phyloP scores from a whole-genome alignment of 192 early-diverging fungal species.

The Linnemannia schmuckeri region DNA sequence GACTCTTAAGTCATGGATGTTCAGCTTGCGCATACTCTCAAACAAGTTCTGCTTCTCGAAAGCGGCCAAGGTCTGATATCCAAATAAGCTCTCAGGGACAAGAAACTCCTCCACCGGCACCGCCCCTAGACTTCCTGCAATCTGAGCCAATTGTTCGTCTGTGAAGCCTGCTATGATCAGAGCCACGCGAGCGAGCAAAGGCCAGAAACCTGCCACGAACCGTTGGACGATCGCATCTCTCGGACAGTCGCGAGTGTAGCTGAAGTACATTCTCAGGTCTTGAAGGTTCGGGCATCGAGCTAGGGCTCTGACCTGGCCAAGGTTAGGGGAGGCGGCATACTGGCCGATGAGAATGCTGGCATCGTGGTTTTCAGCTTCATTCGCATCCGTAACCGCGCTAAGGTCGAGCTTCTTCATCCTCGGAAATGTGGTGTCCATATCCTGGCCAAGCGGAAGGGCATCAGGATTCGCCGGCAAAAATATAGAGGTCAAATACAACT shows the following conservation, averaged over 20 bases:
- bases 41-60: neutral
- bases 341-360: too few species aligned
- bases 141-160: neutral
- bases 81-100: neutral
- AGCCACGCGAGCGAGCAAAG: neutral
- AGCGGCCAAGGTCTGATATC: neutral
- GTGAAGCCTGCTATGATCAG: neutral
- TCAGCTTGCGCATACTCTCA: neutral
- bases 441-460: too few species aligned
- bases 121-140: neutral
- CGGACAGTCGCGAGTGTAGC: neutral
- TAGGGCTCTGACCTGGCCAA: too few species aligned
- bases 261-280: neutral
- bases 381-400: too few species aligned
- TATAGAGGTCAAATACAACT: too few species aligned
- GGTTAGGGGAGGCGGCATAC: too few species aligned
- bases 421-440: too few species aligned
- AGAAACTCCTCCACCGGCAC: neutral
- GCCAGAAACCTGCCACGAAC: neutral
- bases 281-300: too few species aligned
- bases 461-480: too few species aligned
- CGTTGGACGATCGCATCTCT: neutral
- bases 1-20: neutral
- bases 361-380: too few species aligned
- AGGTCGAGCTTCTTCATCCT: too few species aligned